A percentile compares a stretch with the other conserved stretches of the same genome.
Conservation (phyloP, 2,329 filamentous ascomycete species). For the Mariannaea sp. region DNA sequence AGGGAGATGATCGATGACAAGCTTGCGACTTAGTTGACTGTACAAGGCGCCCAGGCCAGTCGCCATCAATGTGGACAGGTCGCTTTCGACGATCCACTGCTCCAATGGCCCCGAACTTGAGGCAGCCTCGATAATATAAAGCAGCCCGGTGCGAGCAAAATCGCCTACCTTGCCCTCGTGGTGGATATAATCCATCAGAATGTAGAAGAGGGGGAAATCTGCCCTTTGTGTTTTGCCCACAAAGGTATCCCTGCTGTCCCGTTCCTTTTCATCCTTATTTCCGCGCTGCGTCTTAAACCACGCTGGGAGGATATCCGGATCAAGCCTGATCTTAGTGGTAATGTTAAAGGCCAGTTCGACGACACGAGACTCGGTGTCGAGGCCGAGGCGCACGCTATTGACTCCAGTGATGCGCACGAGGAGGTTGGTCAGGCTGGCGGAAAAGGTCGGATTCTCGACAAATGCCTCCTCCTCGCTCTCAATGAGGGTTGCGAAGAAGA, state of each 20-base stretch:
- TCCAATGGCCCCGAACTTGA: conserved; percentile 82
- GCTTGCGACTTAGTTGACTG: conserved; percentile 72
- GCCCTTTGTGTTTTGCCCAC: conserved; percentile 84
- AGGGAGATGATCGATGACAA: conserved; percentile 77
- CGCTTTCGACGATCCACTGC: conserved; percentile 96
- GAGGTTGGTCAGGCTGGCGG: conserved; percentile 84
- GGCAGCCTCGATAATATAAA: conserved; percentile 95
- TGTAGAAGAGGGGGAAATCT: conserved; percentile 94
- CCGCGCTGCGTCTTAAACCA: conserved; percentile 76
- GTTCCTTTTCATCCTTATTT: conserved; percentile 45
- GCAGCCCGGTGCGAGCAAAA: conserved; percentile 89
- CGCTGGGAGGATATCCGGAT: conserved; percentile 82
- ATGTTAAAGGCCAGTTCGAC: conserved; percentile 96
- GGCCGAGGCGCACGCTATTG: conserved; percentile 72
- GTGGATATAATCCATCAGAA: conserved; percentile 95
- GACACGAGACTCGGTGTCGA: conserved; percentile 84
- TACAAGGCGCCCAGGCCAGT: conserved; percentile 84
- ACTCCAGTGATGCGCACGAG: conserved; percentile 77
- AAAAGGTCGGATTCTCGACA: conserved; percentile 83
- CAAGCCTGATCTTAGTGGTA: conserved; percentile 90
- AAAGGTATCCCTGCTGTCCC: conserved; percentile 75
- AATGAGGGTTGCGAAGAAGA: conserved; percentile 88
- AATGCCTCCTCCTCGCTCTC: conserved; percentile 97
- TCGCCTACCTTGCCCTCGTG: conserved; percentile 93
- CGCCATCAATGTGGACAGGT: conserved; percentile 95